Percentiles rank a stretch among this genome's conserved stretches.
These are phyloP conservation scores for Paramecium tetraurelia DNA, from an alignment of 73 alveolate species.

Conservation along the genomic window DNA sequence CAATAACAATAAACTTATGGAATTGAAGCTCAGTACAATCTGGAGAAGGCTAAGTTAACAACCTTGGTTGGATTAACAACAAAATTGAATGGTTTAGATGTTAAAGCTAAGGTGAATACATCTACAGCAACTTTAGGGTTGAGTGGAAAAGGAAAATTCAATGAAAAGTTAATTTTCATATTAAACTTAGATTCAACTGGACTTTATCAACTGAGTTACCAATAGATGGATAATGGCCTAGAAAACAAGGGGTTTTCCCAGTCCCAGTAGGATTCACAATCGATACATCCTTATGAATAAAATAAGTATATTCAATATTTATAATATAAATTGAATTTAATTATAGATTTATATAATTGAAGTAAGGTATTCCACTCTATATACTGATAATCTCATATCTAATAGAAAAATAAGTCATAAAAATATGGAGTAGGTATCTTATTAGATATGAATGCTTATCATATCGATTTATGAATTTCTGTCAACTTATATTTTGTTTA, in stretches of 20 bases:
- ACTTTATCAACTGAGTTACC: not conserved
- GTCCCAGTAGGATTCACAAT: constrained; percentile 36
- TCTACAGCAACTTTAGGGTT: not conserved
- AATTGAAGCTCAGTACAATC: not conserved
- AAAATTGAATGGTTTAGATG: not conserved
- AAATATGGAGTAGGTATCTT: too few species aligned
- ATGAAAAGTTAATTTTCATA: not conserved
- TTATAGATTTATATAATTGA: not conserved
- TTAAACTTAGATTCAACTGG: not conserved
- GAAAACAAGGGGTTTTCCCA: not conserved
- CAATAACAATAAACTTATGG: not conserved
- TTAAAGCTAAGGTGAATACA: not conserved
- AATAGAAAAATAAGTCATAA: not conserved
- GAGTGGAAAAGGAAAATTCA: not conserved
- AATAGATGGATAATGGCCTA: constrained; percentile 13
- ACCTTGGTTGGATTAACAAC: not conserved
- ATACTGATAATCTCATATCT: not conserved
- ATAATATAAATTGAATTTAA: not conserved
- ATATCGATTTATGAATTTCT: not conserved
- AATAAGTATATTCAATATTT: not conserved
- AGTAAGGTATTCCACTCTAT: not conserved
- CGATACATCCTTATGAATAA: not conserved
- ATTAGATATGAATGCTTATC: too few species aligned
- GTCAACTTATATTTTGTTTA: not conserved
- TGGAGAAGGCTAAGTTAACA: not conserved